Evolutionary conservation across 2,329 filamentous ascomycete species (phyloP), one percentile per base, ranked within the genome.

Genomic region (Xylaria sp.): DNA sequence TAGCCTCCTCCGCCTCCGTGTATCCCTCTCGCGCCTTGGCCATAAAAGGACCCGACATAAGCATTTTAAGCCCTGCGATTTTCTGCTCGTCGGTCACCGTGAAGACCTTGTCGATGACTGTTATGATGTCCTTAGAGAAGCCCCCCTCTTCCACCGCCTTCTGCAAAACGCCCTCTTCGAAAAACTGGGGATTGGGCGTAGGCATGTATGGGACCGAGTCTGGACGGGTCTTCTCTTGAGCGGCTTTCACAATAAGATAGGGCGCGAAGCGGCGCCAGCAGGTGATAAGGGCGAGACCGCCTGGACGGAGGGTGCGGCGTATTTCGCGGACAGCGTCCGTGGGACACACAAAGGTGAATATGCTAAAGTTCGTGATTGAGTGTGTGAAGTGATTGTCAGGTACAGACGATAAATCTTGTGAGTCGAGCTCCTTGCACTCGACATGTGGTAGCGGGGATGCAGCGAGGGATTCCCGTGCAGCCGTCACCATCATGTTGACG

Each of bases 1-100:
- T 67, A 53, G 61, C 65, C 57, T 72, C 52, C 54, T 73, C 66
- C 38, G 68, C 66, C 62, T 60, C 57, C 8, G 67, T 72, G 61
- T 69, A 72, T 28, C 70, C 72, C 46, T 71, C 68, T 12, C 71
- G 69, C 23, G 73, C 73, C 66, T 66, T 71, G 25, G 12, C 46
- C 69, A 73, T 74, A 68, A 74, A 67, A 11, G 70, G 70, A 43
- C 72, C 71, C 25, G 69, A 66, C 67, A 72, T 72, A 35, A 74
- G 65, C 56, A 57, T 61, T 42, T 67, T 72, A 52, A 74, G 69
- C 2, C 72, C 72, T 19, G 67, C 70, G 38, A 73, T 54, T 43
- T 74, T 70, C 40, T 73, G 68, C 5, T 66, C 61, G 15, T 70
- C 69, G 35, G 59, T 38, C 43, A 74, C 69, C 45, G 71, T 40